Evolutionary conservation across 1,284 basidiomycete species (phyloP).

Genomic region (Sparassis latifolia): DNA sequence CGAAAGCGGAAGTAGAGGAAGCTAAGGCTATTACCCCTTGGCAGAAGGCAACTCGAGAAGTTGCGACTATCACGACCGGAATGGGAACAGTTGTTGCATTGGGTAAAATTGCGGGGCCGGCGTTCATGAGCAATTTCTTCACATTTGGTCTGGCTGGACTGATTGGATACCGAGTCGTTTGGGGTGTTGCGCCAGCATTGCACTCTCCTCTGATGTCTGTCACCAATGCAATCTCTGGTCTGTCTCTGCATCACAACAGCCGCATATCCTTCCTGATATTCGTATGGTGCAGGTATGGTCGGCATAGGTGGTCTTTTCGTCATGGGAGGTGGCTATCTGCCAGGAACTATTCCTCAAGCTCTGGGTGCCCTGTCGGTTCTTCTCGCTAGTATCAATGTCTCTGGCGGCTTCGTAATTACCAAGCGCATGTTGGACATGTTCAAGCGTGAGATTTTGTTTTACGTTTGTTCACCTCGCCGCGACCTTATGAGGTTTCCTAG

Average conservation of each 20-base stretch:
- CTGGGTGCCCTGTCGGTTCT: constrained; percentile 77
- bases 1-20: constrained; percentile 44
- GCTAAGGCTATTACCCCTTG: constrained; percentile 70
- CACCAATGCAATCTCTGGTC: constrained; percentile 74
- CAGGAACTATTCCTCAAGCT: constrained; percentile 70
- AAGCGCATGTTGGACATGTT: constrained; percentile 90
- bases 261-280: not conserved
- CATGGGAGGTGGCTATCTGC: constrained; percentile 83
- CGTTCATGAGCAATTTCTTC: constrained; percentile 82
- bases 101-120: constrained; percentile 70
- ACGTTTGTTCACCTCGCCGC: not conserved
- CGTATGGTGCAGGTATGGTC: constrained; percentile 48
- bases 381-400: constrained; percentile 78
- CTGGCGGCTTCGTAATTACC: constrained; percentile 78
- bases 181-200: constrained; percentile 80
- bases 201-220: constrained; percentile 85
- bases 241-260: not conserved
- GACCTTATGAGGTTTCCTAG: constrained; percentile 25
- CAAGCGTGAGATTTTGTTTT: constrained; percentile 46
- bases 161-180: constrained; percentile 82
- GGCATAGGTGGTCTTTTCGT: constrained; percentile 82
- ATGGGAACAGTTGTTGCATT: constrained; percentile 68
- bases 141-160: constrained; percentile 78
- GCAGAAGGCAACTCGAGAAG: constrained; percentile 72
- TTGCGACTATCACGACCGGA: constrained; percentile 63